These are phyloP conservation scores for Ettlia oleoabundans DNA, from an alignment of 139 green algal genomes.

Conservation along the genomic window DNA sequence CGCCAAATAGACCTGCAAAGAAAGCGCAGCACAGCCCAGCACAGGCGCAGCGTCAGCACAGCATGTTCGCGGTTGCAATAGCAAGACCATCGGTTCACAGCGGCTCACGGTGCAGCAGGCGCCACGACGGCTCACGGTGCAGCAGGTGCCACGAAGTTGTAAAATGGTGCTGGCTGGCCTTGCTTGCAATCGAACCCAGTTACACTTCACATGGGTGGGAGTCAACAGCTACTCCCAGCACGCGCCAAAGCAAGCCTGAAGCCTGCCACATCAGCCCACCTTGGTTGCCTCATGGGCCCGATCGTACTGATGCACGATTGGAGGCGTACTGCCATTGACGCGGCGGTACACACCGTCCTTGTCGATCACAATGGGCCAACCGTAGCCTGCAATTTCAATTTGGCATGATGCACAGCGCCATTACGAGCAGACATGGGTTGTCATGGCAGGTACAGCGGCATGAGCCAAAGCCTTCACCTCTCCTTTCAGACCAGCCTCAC, in stretches of 20 bases:
- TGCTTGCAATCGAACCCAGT: too few relatives aligned
- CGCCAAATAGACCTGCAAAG: conserved; percentile 14
- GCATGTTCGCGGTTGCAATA: too few relatives aligned
- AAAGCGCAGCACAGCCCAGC: background rate
- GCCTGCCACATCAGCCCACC: background rate
- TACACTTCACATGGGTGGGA: too few relatives aligned
- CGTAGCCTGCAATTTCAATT: background rate
- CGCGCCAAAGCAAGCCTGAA: too few relatives aligned
- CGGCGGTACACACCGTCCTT: background rate
- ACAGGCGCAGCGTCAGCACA: too few relatives aligned
- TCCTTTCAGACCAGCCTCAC: background rate
- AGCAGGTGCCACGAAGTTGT: too few relatives aligned
- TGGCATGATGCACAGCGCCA: too few relatives aligned
- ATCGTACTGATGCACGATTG: conserved; percentile 29
- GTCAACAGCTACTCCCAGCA: too few relatives aligned
- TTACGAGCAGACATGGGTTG: too few relatives aligned
- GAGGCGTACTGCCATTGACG: background rate
- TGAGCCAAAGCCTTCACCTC: background rate
- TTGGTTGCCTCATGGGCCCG: background rate
- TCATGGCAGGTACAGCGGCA: background rate
- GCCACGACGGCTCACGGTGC: too few relatives aligned
- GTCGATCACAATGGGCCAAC: conserved; percentile 22
- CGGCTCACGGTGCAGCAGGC: background rate
- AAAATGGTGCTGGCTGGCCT: too few relatives aligned
- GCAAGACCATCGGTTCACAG: too few relatives aligned